These are phyloP conservation scores for Phytophthora pseudosyringae DNA, from an alignment of 352 stramenopile genomes.

Conservation along the genomic window DNA sequence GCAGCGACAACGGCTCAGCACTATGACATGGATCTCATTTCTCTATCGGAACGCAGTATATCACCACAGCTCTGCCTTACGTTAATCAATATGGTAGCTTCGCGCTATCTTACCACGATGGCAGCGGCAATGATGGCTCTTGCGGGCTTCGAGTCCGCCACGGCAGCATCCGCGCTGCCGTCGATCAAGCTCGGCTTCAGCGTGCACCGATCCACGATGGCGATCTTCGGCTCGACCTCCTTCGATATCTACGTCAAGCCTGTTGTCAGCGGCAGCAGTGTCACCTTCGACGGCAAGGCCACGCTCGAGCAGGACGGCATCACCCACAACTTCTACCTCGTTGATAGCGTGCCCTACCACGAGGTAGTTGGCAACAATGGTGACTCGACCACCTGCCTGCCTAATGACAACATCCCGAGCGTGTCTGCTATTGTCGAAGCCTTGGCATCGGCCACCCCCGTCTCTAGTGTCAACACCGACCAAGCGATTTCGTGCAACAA, in stretches of 20 bases:
- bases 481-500: constrained; percentile 51
- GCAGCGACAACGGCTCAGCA: neutral
- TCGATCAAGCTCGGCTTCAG: constrained; percentile 47
- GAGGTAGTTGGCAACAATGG: constrained; percentile 17
- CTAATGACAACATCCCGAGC: constrained; percentile 28
- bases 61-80: neutral
- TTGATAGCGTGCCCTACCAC: constrained; percentile 45
- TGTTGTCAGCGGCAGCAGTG: constrained; percentile 22
- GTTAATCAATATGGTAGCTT: constrained; percentile 20
- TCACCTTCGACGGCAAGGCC: constrained; percentile 48
- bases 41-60: constrained; percentile 18
- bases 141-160: neutral
- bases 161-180: constrained; percentile 20
- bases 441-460: constrained; percentile 31
- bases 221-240: constrained; percentile 37
- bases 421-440: constrained; percentile 39
- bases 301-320: constrained; percentile 37
- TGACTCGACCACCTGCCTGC: constrained; percentile 26
- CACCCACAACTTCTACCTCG: constrained; percentile 48
- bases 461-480: constrained; percentile 43
- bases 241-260: constrained; percentile 54
- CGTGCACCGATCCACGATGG: constrained; percentile 55
- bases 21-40: constrained; percentile 15
- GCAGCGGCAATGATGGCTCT: neutral
- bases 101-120: constrained; percentile 1